Percentiles rank a stretch among this genome's conserved stretches.
Conservation (phyloP, 2,329 filamentous ascomycete genomes). For the Ophiostoma sp. region DNA sequence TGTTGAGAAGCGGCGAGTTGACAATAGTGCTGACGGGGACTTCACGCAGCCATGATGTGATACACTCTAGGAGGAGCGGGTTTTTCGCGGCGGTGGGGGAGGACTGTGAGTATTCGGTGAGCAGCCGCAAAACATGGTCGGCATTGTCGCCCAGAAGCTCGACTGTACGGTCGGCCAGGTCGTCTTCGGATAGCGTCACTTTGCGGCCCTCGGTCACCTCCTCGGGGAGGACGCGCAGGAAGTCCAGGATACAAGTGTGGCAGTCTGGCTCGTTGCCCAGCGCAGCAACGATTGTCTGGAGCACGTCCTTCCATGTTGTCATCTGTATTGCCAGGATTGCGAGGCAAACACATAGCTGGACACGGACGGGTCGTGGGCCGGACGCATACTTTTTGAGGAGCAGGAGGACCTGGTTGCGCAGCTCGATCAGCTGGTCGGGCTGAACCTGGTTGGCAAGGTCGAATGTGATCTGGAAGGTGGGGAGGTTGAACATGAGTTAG, state of each 20-base stretch:
- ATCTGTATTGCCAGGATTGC: conserved; percentile 95
- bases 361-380: conserved; percentile 77
- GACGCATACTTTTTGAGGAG: conserved; percentile 75
- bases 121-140: conserved; percentile 74
- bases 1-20: conserved; percentile 74
- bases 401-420: conserved; percentile 77
- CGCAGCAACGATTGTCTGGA: conserved; percentile 71
- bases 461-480: conserved; percentile 72
- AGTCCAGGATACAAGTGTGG: conserved; percentile 86
- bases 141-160: conserved; percentile 90
- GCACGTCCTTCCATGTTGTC: conserved; percentile 89
- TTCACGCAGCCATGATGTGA: conserved; percentile 94
- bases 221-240: conserved; percentile 92
- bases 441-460: conserved; percentile 83
- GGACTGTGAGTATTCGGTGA: conserved; percentile 87
- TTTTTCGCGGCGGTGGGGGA: conserved; percentile 63
- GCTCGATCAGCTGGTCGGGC: conserved; percentile 62
- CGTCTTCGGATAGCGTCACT: conserved; percentile 98
- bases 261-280: conserved; percentile 71
- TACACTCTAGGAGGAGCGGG: conserved; percentile 86
- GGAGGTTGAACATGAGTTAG: conserved; percentile 11
- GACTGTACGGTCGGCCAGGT: conserved; percentile 75
- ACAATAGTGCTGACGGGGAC: conserved; percentile 79
- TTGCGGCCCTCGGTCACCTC: conserved; percentile 99
- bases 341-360: conserved; percentile 90